These are phyloP conservation scores for Sclerotinia glacialis DNA, from an alignment of 2,329 filamentous ascomycete genomes.

Conservation along the genomic window DNA sequence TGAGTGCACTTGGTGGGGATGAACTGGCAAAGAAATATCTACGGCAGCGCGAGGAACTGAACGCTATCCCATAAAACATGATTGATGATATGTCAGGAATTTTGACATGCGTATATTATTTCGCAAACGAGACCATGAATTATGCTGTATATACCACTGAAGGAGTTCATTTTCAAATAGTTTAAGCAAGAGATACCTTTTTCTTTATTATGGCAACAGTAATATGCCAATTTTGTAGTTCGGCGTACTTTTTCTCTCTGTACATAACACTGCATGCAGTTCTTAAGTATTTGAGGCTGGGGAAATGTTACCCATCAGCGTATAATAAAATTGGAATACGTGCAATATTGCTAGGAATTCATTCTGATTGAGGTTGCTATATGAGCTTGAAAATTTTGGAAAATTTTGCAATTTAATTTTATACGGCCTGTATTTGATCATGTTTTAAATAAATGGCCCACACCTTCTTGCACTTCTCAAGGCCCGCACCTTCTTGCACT, in stretches of 20 bases:
- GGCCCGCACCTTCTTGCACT: background rate
- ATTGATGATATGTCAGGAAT: conserved; percentile 14
- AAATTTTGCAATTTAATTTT: background rate
- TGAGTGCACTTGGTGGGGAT: conserved; percentile 82
- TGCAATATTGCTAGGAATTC: background rate
- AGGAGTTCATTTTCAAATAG: conserved; percentile 14
- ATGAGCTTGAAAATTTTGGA: background rate
- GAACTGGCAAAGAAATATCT: conserved; percentile 79
- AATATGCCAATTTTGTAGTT: conserved; percentile 6
- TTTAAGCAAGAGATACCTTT: conserved; percentile 23
- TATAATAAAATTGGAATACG: background rate
- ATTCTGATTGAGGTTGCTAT: background rate
- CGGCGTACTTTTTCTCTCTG: background rate
- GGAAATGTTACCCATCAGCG: background rate
- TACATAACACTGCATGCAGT: background rate
- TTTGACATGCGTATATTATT: conserved; percentile 3
- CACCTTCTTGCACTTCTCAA: too few species aligned
- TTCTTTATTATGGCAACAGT: conserved; percentile 2
- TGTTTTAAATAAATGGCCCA: background rate
- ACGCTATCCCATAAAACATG: conserved; percentile 35
- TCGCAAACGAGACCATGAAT: conserved; percentile 17
- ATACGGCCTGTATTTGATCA: background rate
- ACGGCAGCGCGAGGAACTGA: conserved; percentile 53
- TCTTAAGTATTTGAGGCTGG: background rate
- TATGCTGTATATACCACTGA: conserved; percentile 13